These are phyloP conservation scores for Pelargonium citronellum DNA, from an alignment of 441 rosid genomes.

Conservation along the genomic window DNA sequence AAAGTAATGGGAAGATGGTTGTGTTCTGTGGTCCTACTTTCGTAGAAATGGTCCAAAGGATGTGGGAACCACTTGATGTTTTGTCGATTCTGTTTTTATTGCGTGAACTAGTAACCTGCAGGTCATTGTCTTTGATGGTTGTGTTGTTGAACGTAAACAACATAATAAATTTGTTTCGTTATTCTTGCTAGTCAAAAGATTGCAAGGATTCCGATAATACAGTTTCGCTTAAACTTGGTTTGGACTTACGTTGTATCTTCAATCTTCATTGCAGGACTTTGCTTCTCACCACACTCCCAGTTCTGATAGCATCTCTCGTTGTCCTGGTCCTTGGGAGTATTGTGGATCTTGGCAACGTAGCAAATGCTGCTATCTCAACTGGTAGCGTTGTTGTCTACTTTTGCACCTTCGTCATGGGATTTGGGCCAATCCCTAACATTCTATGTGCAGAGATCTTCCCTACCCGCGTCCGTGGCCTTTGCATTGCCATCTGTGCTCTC, in stretches of 20 bases:
- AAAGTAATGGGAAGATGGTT: no score
- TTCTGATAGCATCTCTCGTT: conserved; percentile 56
- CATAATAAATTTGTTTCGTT: no score
- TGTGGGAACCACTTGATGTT: no score
- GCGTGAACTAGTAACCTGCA: no score
- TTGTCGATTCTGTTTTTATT: no score
- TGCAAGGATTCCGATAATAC: no score
- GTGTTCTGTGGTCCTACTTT: no score
- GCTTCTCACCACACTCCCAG: conserved; percentile 71
- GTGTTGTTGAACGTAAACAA: no score
- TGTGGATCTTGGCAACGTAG: conserved; percentile 41
- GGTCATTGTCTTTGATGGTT: no score
- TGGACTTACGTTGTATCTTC: not conserved
- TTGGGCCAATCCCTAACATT: conserved; percentile 89
- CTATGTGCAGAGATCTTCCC: conserved; percentile 97
- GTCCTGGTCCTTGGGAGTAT: conserved; percentile 49
- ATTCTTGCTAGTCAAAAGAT: no score
- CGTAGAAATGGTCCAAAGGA: no score
- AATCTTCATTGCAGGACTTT: conserved; percentile 49
- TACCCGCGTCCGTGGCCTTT: conserved; percentile 87
- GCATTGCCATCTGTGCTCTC: conserved; percentile 86
- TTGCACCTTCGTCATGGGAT: conserved; percentile 92
- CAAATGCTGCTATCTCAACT: conserved; percentile 70
- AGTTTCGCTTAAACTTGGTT: no score
- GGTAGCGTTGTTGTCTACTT: conserved; percentile 68